Evolutionary conservation across 257 asterid genomes (phyloP), one percentile per base, ranked within the genome.

Genomic region (Asclepias syriaca): DNA sequence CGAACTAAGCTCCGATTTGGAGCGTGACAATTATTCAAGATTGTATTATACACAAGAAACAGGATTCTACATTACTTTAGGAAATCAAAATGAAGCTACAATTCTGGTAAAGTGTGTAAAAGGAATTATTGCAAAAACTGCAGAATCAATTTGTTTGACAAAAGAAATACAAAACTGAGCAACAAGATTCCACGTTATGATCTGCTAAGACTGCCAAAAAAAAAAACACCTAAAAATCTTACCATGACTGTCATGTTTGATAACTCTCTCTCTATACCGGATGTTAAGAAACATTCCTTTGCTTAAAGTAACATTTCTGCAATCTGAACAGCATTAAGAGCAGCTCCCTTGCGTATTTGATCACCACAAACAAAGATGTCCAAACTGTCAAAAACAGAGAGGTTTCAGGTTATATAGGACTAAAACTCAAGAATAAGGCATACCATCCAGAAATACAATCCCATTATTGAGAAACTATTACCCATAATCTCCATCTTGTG

Each of bases 321-420:
- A 73, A 93, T 93, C 81, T 87, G 96, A 75, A 93, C 81, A 9
- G 98, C 96, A 57, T 90, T 93, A 21, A 93, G 98, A 60, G 97
- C 96, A 71, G 97, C 97, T 68, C 97, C 98, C 72, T 93, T 90
- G 79, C 97, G 98, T 82, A 90, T 90, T 90, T 93, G 98, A 78
- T 93, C 98, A 49, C 98, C 98, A 70, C 98, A 93, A 43, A 90
- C 93, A 78, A 93, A 93, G 27, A 90, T 90, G 84, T 93, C 98
- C 93, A 90, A 75, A 85, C 96, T 90, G 81, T 69, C 66, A n/a
- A 16, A n/a, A 71, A 5, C 15, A 50, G 50, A 4, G 64, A 61
- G 50, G 29, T 48, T 21, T 6, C 32, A n/a, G 7, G 64, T 39
- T n/a, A n/a, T 59, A 37, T 37, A 39, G 29, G 48, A 3, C 6